Conservation (phyloP, 345 rosid genomes). For the Diplotaxis tenuifolia region DNA sequence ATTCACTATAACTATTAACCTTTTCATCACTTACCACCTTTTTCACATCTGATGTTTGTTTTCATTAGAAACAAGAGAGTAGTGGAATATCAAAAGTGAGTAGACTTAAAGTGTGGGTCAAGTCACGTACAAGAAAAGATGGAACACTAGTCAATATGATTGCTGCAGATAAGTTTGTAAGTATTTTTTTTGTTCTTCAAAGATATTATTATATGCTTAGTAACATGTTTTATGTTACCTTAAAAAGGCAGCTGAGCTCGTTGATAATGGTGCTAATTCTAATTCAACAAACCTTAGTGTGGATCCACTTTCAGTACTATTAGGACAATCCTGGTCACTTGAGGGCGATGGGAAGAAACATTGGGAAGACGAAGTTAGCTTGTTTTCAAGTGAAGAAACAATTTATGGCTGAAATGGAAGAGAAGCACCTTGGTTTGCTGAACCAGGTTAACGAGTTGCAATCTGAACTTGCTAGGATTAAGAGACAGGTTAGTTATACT, state of each 20-base stretch:
- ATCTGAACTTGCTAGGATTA: not conserved
- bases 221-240: not conserved
- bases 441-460: not conserved
- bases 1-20: no score
- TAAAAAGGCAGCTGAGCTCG: not conserved
- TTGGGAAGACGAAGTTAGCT: no score
- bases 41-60: no score
- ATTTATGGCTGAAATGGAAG: no score
- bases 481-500: not conserved
- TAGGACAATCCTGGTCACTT: constrained; percentile 4
- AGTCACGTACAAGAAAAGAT: no score
- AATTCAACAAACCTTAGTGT: no score
- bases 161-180: not conserved
- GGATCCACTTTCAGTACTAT: not conserved
- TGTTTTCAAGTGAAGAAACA: no score
- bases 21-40: no score
- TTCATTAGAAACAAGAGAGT: no score
- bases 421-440: not conserved
- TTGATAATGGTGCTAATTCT: no score
- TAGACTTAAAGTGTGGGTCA: no score
- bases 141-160: not conserved
- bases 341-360: no score
- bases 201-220: not conserved
- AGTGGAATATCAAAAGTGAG: not conserved
- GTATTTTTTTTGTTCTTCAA: not conserved